Conservation (phyloP, 2,329 filamentous ascomycete species). For the Cladosporium phlei region DNA sequence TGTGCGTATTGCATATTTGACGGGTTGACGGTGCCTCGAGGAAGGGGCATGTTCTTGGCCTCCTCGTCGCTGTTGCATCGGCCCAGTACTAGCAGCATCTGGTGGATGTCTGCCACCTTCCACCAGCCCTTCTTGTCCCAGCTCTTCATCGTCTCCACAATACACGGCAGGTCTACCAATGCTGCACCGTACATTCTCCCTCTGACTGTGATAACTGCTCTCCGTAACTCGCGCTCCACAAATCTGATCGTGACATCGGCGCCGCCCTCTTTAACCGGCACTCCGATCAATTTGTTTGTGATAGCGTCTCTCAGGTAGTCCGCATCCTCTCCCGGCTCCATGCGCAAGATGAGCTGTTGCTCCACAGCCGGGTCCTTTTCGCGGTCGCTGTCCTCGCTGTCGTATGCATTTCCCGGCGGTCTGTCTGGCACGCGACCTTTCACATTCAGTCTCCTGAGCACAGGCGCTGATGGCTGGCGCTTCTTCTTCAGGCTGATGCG, state of each 20-base stretch:
- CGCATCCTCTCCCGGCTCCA: conserved; percentile 78
- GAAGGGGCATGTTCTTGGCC: conserved; percentile 54
- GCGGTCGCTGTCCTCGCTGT: conserved; percentile 88
- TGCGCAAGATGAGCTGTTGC: conserved; percentile 82
- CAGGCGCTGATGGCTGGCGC: conserved; percentile 15
- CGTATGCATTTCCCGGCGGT: conserved; percentile 82
- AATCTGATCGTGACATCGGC: conserved; percentile 79
- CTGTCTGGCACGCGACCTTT: conserved; percentile 62
- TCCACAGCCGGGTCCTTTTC: conserved; percentile 85
- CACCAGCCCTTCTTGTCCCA: conserved; percentile 86
- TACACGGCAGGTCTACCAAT: conserved; percentile 78
- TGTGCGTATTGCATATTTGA: conserved; percentile 71
- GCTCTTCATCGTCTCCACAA: conserved; percentile 87
- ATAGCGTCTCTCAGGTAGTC: conserved; percentile 76
- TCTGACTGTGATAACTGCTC: conserved; percentile 67
- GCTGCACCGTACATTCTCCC: conserved; percentile 69
- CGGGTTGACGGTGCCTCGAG: conserved; percentile 61
- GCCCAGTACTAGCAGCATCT: conserved; percentile 79
- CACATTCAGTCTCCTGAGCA: conserved; percentile 17
- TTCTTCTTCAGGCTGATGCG: conserved; percentile 13
- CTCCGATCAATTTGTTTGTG: conserved; percentile 69
- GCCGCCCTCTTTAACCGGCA: conserved; percentile 58
- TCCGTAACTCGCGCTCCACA: conserved; percentile 65
- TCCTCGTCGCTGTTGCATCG: conserved; percentile 55
- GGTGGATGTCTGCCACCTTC: conserved; percentile 82